Base-by-base conservation (phyloP, 495 filamentous ascomycete genomes). In the Trichoderma asperelloides region DNA sequence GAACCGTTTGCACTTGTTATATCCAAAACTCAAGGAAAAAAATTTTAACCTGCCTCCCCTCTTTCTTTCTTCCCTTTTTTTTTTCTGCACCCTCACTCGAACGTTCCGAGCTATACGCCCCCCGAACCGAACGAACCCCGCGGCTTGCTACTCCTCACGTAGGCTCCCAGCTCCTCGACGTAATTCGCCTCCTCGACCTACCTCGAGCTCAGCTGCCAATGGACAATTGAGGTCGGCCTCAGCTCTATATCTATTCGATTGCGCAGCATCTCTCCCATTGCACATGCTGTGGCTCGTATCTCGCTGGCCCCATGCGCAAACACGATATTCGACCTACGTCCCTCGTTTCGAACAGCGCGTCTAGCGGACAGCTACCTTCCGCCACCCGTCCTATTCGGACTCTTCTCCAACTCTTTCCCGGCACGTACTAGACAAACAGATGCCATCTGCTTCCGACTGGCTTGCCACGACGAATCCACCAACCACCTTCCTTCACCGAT, bases 261-360 rank as follows among this genome's bases (percentile, higher is more conserved):
- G 55, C 55, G 28, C 55, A 18, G 55, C 23, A 11, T 30, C 25
- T 60, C 55, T 28, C 5, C 55, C 55, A 60, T 60, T 64, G 62
- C 62, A 25, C 33, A 40, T 64, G 62, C 33, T 23, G 12, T 7
- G 62, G 33, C 62, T 43, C 15, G 11, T 18, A 4, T 64, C 62
- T 43, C 40, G 33, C 40, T 33, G 62, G 21, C 12, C 62, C 28
- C 62, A 64, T 64, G 62, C 62, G 30, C 62, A 43, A 64, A 64
- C 33, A 21, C 62, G 62, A 64, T 23, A 25, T 27, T 28, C 62
- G 62, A 25, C 62, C 23, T n/a, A 16, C 39, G 62, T 64, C 62
- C 33, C 62, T 64, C 62, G 40, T 43, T 64, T 39, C 62, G 33
- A 64, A 43, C 62, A 39, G 21, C 62, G 62, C 62, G 62, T 64